Conservation (phyloP, 805 yeast genomes). For the Candida jianshihensis region DNA sequence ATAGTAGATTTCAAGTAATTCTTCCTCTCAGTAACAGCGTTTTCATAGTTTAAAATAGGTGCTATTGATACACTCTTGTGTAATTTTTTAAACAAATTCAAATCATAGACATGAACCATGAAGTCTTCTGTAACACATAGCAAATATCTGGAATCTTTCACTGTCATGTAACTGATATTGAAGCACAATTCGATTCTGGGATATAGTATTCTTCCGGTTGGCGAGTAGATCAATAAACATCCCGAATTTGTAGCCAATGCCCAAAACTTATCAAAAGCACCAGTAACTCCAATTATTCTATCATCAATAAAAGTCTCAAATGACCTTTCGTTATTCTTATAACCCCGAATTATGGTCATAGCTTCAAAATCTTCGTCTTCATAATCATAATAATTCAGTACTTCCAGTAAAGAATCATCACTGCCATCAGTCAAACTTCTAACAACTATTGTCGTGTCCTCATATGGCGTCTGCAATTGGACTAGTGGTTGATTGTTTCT, state of each 20-base stretch:
- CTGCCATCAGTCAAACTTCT: slow-evolving; percentile 12
- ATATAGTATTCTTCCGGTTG: slow-evolving; percentile 37
- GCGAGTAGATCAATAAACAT: slow-evolving; percentile 36
- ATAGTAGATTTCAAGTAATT: slow-evolving; percentile 19
- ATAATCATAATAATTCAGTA: slow-evolving; percentile 23
- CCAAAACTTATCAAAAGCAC: slow-evolving; percentile 37
- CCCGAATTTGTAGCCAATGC: slow-evolving; percentile 56
- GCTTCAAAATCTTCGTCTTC: slow-evolving; percentile 27
- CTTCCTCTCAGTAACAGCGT: slow-evolving; percentile 15
- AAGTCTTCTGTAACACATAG: slow-evolving; percentile 46
- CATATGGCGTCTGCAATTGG: slow-evolving; percentile 7
- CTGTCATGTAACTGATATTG: slow-evolving; percentile 33
- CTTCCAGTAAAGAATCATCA: slow-evolving; percentile 25
- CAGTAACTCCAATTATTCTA: slow-evolving; percentile 31
- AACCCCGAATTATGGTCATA: slow-evolving; percentile 32
- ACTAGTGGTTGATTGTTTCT: slow-evolving; percentile 22
- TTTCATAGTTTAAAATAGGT: slow-evolving; percentile 38
- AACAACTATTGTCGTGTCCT: slow-evolving; percentile 14
- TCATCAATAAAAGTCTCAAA: slow-evolving; percentile 39
- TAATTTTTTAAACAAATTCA: slow-evolving; percentile 28
- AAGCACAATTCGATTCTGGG: slow-evolving; percentile 50
- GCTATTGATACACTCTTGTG: slow-evolving; percentile 44
- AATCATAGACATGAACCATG: slow-evolving; percentile 42
- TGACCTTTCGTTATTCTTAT: slow-evolving; percentile 24
- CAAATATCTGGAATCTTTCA: slow-evolving; percentile 26